Evolutionary conservation across 352 stramenopile species (phyloP).

Genomic region (Blastocystis sp.): DNA sequence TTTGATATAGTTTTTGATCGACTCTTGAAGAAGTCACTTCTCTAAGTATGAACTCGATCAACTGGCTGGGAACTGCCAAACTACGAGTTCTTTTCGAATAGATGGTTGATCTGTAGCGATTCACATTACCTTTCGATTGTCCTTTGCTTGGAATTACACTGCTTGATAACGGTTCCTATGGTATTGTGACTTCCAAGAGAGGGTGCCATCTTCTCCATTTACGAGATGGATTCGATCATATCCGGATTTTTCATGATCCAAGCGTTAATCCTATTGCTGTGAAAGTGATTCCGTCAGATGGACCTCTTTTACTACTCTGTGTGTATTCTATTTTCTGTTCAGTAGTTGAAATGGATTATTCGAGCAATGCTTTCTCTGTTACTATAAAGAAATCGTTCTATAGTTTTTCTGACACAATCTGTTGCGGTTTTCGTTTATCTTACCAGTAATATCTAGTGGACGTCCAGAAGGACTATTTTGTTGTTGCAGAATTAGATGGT

Average conservation of each 20-base stretch:
- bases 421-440: neutral
- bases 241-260: neutral
- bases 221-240: neutral
- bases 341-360: neutral
- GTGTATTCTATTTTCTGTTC: slow-evolving; percentile 28
- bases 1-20: neutral
- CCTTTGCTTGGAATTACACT: neutral
- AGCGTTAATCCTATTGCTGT: neutral
- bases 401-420: neutral
- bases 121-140: neutral
- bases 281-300: neutral
- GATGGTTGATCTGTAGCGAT: neutral
- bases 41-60: neutral
- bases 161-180: neutral
- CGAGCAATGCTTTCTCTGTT: neutral
- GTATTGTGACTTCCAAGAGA: neutral
- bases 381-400: neutral
- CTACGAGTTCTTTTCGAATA: neutral
- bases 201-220: neutral
- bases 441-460: neutral
- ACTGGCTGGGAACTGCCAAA: neutral
- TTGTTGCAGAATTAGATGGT: neutral
- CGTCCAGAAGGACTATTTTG: neutral
- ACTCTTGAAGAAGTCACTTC: neutral
- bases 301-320: neutral